Conservation (phyloP, 257 asterid species). For the Ilex asprella region DNA sequence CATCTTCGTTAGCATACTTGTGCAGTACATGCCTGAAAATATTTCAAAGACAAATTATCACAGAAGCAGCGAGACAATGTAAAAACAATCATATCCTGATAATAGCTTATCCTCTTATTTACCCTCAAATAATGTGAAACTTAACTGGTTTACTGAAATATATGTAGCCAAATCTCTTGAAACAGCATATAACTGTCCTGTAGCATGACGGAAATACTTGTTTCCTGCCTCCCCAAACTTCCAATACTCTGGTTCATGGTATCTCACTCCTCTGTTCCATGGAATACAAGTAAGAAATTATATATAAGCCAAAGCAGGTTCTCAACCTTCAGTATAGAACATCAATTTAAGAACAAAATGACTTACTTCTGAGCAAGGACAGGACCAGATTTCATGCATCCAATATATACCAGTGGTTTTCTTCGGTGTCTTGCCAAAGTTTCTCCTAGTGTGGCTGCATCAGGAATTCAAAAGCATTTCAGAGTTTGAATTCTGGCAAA, state of each 20-base stretch:
- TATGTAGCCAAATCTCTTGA: conserved; percentile 80
- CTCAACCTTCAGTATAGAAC: not conserved
- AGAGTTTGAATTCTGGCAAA: not conserved
- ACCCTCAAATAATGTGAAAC: conserved; percentile 10
- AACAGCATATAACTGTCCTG: conserved; percentile 86
- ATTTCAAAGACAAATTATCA: too few species aligned
- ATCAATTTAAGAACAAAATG: not conserved
- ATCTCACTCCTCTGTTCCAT: conserved; percentile 74
- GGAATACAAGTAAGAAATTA: not conserved
- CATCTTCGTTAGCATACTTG: conserved; percentile 95
- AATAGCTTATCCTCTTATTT: not conserved
- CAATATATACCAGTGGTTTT: conserved; percentile 65
- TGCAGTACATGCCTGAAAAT: conserved; percentile 68
- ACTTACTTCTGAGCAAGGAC: conserved; percentile 80
- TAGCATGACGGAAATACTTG: conserved; percentile 94
- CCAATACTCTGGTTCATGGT: conserved; percentile 92
- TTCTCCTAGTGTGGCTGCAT: conserved; percentile 82
- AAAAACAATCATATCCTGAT: too few species aligned
- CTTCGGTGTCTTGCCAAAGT: conserved; percentile 63
- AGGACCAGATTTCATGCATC: conserved; percentile 97
- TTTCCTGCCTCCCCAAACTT: conserved; percentile 86
- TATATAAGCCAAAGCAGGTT: conserved; percentile 2
- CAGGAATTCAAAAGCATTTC: not conserved
- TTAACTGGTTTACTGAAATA: conserved; percentile 66
- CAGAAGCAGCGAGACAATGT: too few species aligned